phyloP scores from a whole-genome alignment of 306 rosid species.

The Hippophae rhamnoides region DNA sequence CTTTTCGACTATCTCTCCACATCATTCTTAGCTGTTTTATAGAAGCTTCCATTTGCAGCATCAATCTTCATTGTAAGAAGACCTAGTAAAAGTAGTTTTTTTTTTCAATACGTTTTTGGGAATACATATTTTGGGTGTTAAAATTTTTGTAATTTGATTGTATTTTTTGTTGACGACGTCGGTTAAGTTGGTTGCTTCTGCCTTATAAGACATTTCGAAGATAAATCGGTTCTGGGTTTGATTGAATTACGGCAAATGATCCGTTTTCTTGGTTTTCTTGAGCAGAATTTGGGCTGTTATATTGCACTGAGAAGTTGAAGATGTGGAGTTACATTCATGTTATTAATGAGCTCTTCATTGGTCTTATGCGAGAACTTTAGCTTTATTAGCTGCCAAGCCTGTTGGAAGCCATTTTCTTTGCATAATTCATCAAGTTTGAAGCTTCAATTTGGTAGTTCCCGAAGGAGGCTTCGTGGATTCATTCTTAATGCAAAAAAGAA shows the following conservation, averaged over 20 bases:
- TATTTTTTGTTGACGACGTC: too few relatives aligned
- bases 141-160: too few relatives aligned
- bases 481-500: slow-evolving; percentile 45
- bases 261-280: not conserved
- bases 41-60: too few relatives aligned
- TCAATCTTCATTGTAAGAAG: too few relatives aligned
- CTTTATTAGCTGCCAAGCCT: slow-evolving; percentile 23
- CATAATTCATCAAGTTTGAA: slow-evolving; percentile 23
- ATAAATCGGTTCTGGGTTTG: too few relatives aligned
- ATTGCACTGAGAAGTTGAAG: slow-evolving; percentile 15
- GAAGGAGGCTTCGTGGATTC: slow-evolving; percentile 25
- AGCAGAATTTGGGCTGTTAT: slow-evolving; percentile 4
- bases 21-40: too few relatives aligned
- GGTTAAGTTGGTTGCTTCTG: too few relatives aligned
- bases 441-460: slow-evolving; percentile 21
- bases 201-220: too few relatives aligned
- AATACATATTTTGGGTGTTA: too few relatives aligned
- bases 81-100: too few relatives aligned
- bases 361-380: slow-evolving; percentile 36
- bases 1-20: too few relatives aligned
- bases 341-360: slow-evolving; percentile 54
- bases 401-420: slow-evolving; percentile 18
- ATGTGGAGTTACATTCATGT: slow-evolving; percentile 39
- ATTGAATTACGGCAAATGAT: not conserved
- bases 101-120: too few relatives aligned